Evolutionary conservation across 495 filamentous ascomycete species (phyloP), one percentile per base, ranked within the genome.

Genomic region (Aspergillus ostianus): DNA sequence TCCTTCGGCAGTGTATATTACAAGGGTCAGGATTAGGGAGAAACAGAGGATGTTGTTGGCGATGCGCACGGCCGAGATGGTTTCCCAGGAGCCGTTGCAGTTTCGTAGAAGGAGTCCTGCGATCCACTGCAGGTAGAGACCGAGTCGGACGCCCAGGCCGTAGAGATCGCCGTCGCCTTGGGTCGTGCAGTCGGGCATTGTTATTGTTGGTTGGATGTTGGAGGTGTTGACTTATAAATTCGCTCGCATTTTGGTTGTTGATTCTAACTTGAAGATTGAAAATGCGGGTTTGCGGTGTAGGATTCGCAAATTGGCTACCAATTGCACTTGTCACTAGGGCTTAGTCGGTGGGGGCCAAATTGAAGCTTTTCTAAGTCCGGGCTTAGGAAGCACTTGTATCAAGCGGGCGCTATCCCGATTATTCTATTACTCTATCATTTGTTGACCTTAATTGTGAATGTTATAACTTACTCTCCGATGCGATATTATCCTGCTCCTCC

Each of bases 381-480:
- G 29, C 29, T 32, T n/a, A n/a, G n/a, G n/a, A n/a, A n/a, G n/a
- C n/a, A n/a, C n/a, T n/a, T n/a, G n/a, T n/a, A n/a, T n/a, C n/a
- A n/a, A n/a, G n/a, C n/a, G n/a, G n/a, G n/a, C n/a, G n/a, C n/a
- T n/a, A n/a, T n/a, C n/a, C n/a, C n/a, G n/a, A n/a, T n/a, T n/a
- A n/a, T n/a, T n/a, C n/a, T n/a, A n/a, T n/a, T n/a, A n/a, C n/a
- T n/a, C n/a, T n/a, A n/a, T n/a, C n/a, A n/a, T n/a, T n/a, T n/a
- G n/a, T n/a, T n/a, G n/a, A n/a, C n/a, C n/a, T n/a, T n/a, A n/a
- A n/a, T n/a, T n/a, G n/a, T n/a, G n/a, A n/a, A n/a, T n/a, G n/a
- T n/a, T n/a, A n/a, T n/a, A 67, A 36, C 47, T 59, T 63, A 36
- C 59, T 62, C 13, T 23, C 64, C 4, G 51, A 5, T 27, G 55